Evolutionary conservation across 805 yeast genomes (phyloP), one percentile per base, ranked within the genome.

Genomic region (Cyberlindnera euphorbiiphila): DNA sequence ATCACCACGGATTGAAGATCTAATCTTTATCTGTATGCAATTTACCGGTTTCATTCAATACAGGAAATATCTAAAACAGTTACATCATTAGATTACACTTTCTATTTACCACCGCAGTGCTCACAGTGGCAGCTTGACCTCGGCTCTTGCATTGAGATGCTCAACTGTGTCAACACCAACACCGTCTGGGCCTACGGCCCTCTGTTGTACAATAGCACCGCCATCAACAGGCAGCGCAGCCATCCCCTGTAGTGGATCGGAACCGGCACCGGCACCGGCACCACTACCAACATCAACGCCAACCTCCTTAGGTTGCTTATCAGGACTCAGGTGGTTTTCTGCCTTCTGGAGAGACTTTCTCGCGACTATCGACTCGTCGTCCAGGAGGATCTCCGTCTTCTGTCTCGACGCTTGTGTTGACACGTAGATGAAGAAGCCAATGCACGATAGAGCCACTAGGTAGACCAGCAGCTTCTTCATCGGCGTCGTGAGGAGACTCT

Each of bases 1-100:
- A 76, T 23, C 47, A 58, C 5, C 74, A 73, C 46, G 93, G 93
- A 7, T 59, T 76, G 15, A 62, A 43, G 39, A 47, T 50, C 23
- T 57, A 27, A 22, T 4, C 12, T 12, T n/a, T n/a, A n/a, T n/a
- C n/a, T n/a, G n/a, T n/a, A n/a, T n/a, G n/a, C n/a, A n/a, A n/a
- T n/a, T n/a, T n/a, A n/a, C n/a, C n/a, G n/a, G n/a, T n/a, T n/a
- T n/a, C n/a, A n/a, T n/a, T n/a, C n/a, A n/a, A n/a, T n/a, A n/a
- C n/a, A n/a, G n/a, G n/a, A n/a, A n/a, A n/a, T n/a, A n/a, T n/a
- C n/a, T n/a, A n/a, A n/a, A n/a, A n/a, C n/a, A n/a, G n/a, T n/a
- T n/a, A n/a, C n/a, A n/a, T n/a, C n/a, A n/a, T n/a, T n/a, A n/a
- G n/a, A n/a, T n/a, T n/a, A n/a, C n/a, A n/a, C n/a, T n/a, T n/a